Base-by-base conservation (phyloP, 2,329 filamentous ascomycete species). In the Hymenoscyphus occultus region DNA sequence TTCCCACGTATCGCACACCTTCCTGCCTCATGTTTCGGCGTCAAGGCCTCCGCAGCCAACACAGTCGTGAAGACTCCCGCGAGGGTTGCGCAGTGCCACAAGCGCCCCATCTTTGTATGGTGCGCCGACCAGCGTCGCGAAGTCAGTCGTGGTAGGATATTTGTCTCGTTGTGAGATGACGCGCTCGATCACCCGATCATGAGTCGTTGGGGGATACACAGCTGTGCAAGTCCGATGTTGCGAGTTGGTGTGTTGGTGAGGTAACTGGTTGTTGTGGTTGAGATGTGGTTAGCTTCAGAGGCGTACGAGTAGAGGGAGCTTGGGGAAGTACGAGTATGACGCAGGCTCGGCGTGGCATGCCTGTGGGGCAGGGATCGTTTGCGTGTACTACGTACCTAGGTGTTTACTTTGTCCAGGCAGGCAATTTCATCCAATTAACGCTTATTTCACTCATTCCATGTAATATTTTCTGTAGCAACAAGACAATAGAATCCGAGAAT, bases 1-100 rank as follows among this genome's bases (percentile, higher is more conserved):
- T 96, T 90, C 7, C 93, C 93, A 60, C 94, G 87, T 68, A 98
- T 92, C 0, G 94, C 92, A 78, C 94, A 98, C 69, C 94, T 86
- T 51, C 94, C 94, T 60, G 89, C 82, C 78, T 97, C 93, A 72
- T 97, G 94, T 69, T 87, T 91, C 1, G 75, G 70, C 19, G 80
- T 82, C 39, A 71, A 31, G 39, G 65, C 64, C 62, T 76, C 73
- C 9, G 69, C 68, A 63, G 65, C 70, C 3, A 71, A 56, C 60
- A 67, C 61, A 9, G 64, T 56, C 59, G 62, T 56, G 16, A 74
- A 35, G 39, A 74, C 51, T 48, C 63, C 70, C 31, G 65, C 67
- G 10, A 71, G 39, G 28, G 65, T 66, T 62, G 63, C 67, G 51
- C 66, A 66, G 61, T 64, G 61, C 70, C 70, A 69, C 28, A 71